Base-by-base conservation (phyloP, 179 eudicot genomes). In the Heliamphora pulchella region DNA sequence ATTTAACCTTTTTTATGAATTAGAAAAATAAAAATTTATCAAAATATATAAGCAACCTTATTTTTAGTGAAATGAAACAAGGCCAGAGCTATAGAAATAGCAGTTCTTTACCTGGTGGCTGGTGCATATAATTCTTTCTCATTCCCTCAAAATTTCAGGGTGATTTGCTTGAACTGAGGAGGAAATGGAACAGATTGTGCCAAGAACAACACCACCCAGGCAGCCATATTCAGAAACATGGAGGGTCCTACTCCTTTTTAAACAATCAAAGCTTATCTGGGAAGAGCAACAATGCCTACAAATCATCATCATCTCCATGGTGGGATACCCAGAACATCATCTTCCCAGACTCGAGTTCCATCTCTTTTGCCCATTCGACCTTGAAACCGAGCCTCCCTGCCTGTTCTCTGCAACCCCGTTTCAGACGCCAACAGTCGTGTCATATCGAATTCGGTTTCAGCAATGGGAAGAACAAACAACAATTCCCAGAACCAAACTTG, bases 361-460 rank as follows among this genome's bases (percentile, higher is more conserved):
- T 87, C 53, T 83, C 89, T 18, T 86, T 88, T 17, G 50, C 75
- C 22, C 66, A 83, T 77, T 73, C 87, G 18, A 20, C 72, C 57
- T 44, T 75, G 76, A 84, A 82, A 80, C 81, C 84, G 71, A 78
- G 50, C 71, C 84, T 79, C 31, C 61, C 67, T 17, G 67, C 82
- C 8, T 76, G 74, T 39, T 74, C 91, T 59, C 71, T 80, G 43
- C 31, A 31, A 31, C 88, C 91, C 6, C 81, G 88, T 13, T 89
- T 89, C 82, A 87, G 91, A 76, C 86, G 91, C 74, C 91, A 89
- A 62, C 86, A 89, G 48, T 89, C 91, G 4, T 89, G 91, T 75
- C 87, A 89, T 68, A 89, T 87, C 4, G 89, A 89, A 62, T 87
- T 89, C 84, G 85, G 86, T 77, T 89, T 83, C 84, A 64, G 83